These are phyloP conservation scores for Rhizoctonia solani DNA, from an alignment of 1,284 basidiomycete species.

Conservation along the genomic window DNA sequence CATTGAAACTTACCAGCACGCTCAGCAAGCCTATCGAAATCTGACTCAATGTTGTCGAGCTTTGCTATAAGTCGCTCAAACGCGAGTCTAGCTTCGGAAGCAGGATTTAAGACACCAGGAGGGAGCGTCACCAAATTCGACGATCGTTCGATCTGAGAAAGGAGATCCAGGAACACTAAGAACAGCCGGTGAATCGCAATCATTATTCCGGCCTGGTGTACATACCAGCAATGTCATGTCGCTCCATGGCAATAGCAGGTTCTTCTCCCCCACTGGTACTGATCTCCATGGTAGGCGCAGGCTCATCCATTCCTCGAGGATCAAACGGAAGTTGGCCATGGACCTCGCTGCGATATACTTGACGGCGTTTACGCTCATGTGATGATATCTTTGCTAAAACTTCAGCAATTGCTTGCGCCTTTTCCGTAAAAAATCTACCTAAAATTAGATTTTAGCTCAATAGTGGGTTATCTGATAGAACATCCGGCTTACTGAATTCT, in stretches of 20 bases:
- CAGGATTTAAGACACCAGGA: slow-evolving; percentile 55
- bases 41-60: slow-evolving; percentile 75
- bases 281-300: slow-evolving; percentile 77
- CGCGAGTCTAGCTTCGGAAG: slow-evolving; percentile 61
- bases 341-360: slow-evolving; percentile 76
- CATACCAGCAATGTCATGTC: slow-evolving; percentile 74
- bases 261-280: slow-evolving; percentile 63
- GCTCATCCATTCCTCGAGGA: slow-evolving; percentile 71
- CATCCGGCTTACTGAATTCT: slow-evolving; percentile 69
- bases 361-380: slow-evolving; percentile 73
- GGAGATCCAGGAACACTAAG: slow-evolving; percentile 61
- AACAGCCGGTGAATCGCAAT: not conserved
- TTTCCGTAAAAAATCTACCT: slow-evolving; percentile 78
- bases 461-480: not conserved
- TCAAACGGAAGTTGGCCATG: slow-evolving; percentile 82
- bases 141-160: slow-evolving; percentile 69
- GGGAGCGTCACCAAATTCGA: slow-evolving; percentile 38
- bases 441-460: not conserved
- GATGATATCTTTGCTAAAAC: slow-evolving; percentile 44
- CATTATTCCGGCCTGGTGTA: slow-evolving; percentile 14
- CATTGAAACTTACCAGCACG: slow-evolving; percentile 63
- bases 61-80: slow-evolving; percentile 70
- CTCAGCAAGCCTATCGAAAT: slow-evolving; percentile 80
- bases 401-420: slow-evolving; percentile 76
- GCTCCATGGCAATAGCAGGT: slow-evolving; percentile 63